Percentiles rank a stretch among this genome's conserved stretches.
Conservation (phyloP, 768 basidiomycete species). For the Rhodotorula taiwanensis region DNA sequence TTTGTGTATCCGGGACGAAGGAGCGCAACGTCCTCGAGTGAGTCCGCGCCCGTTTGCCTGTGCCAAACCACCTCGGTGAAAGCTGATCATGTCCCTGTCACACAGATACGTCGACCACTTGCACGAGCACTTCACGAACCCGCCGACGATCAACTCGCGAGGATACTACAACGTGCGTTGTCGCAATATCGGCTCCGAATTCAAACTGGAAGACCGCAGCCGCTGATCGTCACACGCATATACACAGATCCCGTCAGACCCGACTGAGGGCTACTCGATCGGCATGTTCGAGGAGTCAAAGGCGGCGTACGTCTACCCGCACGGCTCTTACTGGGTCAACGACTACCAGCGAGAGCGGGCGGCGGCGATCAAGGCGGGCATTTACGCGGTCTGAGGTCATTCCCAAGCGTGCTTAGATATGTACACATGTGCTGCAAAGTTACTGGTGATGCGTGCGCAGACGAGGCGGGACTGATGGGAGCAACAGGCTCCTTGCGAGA, state of each 20-base stretch:
- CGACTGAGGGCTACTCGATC: conserved; percentile 54
- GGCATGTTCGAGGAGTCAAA: conserved; percentile 80
- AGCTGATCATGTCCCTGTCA: no score
- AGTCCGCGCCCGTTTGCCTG: conserved; percentile 25
- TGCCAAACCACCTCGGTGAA: no score
- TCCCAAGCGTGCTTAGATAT: background rate
- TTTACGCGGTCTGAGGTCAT: background rate
- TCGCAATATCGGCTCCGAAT: no score
- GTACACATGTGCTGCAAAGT: no score
- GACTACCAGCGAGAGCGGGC: background rate
- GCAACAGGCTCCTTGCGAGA: no score
- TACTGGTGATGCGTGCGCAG: no score
- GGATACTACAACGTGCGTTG: conserved; percentile 89
- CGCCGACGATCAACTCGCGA: conserved; percentile 73
- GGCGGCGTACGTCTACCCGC: conserved; percentile 75
- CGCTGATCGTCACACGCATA: background rate
- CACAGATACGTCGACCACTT: conserved; percentile 63
- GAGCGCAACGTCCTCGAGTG: conserved; percentile 80
- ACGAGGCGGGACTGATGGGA: no score
- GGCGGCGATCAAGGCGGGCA: background rate
- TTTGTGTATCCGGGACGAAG: conserved; percentile 82
- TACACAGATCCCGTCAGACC: conserved; percentile 19
- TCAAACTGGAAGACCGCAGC: no score
- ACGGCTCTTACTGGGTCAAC: conserved; percentile 66
- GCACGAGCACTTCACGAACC: conserved; percentile 85